Base-by-base conservation (phyloP, 164 flowering plant genomes). In the Cinnamomum chago region DNA sequence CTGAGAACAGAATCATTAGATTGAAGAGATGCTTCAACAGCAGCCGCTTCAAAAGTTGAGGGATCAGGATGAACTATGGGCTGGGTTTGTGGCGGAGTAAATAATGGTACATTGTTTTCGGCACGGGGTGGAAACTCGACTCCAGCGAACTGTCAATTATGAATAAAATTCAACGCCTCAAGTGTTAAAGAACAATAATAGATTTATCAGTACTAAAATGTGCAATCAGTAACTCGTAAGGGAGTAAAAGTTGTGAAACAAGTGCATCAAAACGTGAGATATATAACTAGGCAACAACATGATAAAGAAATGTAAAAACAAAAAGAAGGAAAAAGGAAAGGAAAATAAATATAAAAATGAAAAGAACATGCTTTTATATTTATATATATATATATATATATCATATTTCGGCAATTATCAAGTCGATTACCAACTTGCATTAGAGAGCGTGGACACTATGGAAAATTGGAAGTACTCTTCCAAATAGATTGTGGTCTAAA, bases 41-140 rank as follows among this genome's bases (percentile, higher is more conserved):
- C 90, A 70, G 81, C 87, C 72, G 88, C 94, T 66, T 86, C 90
- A 77, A 81, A 87, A 24, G 75, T 76, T 62, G 87, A 75, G 79
- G 86, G 70, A 72, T 85, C 72, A 50, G 81, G 84, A 62, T 17
- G 67, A 18, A 80, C 69, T 58, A 90, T 76, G 22, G 97, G 99
- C 80, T 93, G 96, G n/a, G 91, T 86, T 82, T 90, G 97, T 23
- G 96, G 96, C 50, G 99, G 99, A 72, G 95, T 92, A 72, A 95
- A 95, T 71, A 95, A 77, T 55, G 96, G 96, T 15, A 84, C 93
- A 79, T 78, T 79, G 77, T 86, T 84, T 76, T 84, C 93, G 69
- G 70, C 81, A 50, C 90, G 86, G 14, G 90, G 93, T 35, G 93
- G 93, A 70, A 79, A 89, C 28, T 84, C 88, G 35, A 89, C 89